phyloP scores from a whole-genome alignment of 495 filamentous ascomycete species.

The Tuber microsphaerosporum region DNA sequence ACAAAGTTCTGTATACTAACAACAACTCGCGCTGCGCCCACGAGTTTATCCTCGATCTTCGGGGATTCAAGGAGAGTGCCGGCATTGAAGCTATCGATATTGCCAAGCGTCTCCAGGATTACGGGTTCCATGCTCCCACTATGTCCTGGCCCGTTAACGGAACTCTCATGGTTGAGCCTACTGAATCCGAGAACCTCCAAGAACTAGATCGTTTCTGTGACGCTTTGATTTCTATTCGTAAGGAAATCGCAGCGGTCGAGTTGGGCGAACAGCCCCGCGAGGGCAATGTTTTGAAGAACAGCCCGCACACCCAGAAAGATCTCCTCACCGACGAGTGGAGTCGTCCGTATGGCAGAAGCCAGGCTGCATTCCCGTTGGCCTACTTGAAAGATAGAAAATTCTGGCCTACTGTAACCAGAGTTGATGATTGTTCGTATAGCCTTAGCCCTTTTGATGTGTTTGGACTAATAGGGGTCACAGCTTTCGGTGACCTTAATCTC shows the following conservation, averaged over 20 bases:
- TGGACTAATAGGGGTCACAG: conserved; percentile 48
- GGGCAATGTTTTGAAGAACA: conserved; percentile 86
- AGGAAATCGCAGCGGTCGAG: conserved; percentile 80
- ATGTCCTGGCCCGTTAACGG: conserved; percentile 97
- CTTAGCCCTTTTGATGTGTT: conserved; percentile 2
- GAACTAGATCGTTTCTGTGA: conserved; percentile 95
- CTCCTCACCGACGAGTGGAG: conserved; percentile 67
- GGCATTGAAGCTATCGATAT: conserved; percentile 94
- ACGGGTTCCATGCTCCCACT: conserved; percentile 96
- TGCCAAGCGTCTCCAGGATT: conserved; percentile 95
- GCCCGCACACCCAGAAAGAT: conserved; percentile 82
- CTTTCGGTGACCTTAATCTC: conserved; percentile 85
- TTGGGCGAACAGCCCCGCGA: conserved; percentile 67
- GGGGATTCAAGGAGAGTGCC: conserved; percentile 73
- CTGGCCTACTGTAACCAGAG: conserved; percentile 82
- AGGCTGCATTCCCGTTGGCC: conserved; percentile 79
- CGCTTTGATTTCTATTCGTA: conserved; percentile 79
- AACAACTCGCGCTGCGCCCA: conserved; percentile 80
- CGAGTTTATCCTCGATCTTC: conserved; percentile 95
- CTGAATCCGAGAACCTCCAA: conserved; percentile 85
- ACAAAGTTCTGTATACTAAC: conserved; percentile 89
- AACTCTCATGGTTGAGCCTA: conserved; percentile 98
- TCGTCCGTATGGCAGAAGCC: conserved; percentile 68
- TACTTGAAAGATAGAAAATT: conserved; percentile 96
- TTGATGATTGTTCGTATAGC: conserved; percentile 72